A percentile compares a stretch with the other conserved stretches of the same genome.
Evolutionary conservation across 176 grass and related monocot genomes (phyloP).

Genomic region (Poa annua): DNA sequence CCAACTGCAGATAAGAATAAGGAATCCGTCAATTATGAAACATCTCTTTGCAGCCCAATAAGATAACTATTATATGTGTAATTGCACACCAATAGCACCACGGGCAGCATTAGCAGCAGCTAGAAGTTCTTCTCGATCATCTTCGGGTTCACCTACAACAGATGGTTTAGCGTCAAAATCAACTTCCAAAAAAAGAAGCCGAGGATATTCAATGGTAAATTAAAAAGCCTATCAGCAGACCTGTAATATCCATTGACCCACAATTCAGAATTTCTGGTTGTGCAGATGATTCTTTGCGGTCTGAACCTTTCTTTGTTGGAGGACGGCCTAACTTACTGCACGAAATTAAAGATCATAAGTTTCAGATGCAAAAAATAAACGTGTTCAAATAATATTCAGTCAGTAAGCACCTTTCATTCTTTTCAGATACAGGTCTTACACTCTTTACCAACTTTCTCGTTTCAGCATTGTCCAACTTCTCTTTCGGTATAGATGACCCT

Average conservation of each 20-base stretch:
- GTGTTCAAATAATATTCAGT: background rate
- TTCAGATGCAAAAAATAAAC: background rate
- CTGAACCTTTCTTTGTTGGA: conserved; percentile 73
- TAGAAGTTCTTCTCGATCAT: conserved; percentile 67
- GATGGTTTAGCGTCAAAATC: conserved; percentile 37
- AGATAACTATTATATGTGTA: conserved; percentile 36
- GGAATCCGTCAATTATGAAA: conserved; percentile 18
- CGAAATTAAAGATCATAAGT: conserved; percentile 27
- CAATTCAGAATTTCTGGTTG: conserved; percentile 51
- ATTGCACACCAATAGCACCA: conserved; percentile 51
- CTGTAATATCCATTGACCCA: conserved; percentile 56
- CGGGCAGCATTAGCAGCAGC: conserved; percentile 73
- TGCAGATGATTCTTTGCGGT: conserved; percentile 61
- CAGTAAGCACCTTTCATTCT: conserved; percentile 66
- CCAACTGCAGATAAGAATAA: conserved; percentile 51
- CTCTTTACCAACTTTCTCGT: conserved; percentile 58
- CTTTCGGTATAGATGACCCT: conserved; percentile 55
- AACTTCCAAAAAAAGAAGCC: conserved; percentile 8
- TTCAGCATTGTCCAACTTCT: conserved; percentile 60
- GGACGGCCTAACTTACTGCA: conserved; percentile 75
- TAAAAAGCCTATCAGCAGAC: conserved; percentile 32
- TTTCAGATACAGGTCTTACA: conserved; percentile 60
- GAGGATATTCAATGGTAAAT: background rate
- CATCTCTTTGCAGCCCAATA: conserved; percentile 24
- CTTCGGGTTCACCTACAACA: conserved; percentile 61